Evolutionary conservation across 495 filamentous ascomycete species (phyloP), one percentile per base, ranked within the genome.

Genomic region (Bombardia bombarda): DNA sequence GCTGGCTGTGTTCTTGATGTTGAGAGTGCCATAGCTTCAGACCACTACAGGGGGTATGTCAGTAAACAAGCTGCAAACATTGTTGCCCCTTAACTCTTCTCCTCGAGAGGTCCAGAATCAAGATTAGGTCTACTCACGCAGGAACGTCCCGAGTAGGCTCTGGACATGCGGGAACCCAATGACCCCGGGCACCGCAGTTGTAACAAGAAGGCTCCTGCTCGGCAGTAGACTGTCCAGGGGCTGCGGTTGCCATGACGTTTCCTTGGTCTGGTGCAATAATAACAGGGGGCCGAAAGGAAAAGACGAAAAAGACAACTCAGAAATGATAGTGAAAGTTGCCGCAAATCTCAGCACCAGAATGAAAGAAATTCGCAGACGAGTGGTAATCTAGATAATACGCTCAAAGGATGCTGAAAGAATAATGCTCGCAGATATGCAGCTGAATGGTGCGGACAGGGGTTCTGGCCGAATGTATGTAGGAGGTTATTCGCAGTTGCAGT

Each of bases 51-150:
- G 22, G 18, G 10, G 1, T 1, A n/a, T 45, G 38, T 63, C 45
- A 63, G 51, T 51, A 41, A 44, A 39, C 2, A 34, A 38, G 16
- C 12, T 26, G 23, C n/a, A n/a, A n/a, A n/a, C n/a, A n/a, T n/a
- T n/a, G n/a, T n/a, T n/a, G n/a, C n/a, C n/a, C n/a, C n/a, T n/a
- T n/a, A 31, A 25, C 8, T 16, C 9, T 34, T 19, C 1, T 16
- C 32, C 43, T 32, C 37, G 7, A 14, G 33, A n/a, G n/a, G n/a
- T n/a, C n/a, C n/a, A n/a, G n/a, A n/a, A n/a, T n/a, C n/a, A n/a
- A n/a, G n/a, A n/a, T n/a, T n/a, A n/a, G n/a, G n/a, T n/a, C n/a
- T 44, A 78, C 82, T 73, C 67, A 86, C 82, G 66, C 76, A 52
- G 78, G 77, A 24, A 69, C 62, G 42, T 61, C 52, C 42, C 77